Conservation (phyloP, 2,329 filamentous ascomycete genomes). For the Aspergillus ochraceus region DNA sequence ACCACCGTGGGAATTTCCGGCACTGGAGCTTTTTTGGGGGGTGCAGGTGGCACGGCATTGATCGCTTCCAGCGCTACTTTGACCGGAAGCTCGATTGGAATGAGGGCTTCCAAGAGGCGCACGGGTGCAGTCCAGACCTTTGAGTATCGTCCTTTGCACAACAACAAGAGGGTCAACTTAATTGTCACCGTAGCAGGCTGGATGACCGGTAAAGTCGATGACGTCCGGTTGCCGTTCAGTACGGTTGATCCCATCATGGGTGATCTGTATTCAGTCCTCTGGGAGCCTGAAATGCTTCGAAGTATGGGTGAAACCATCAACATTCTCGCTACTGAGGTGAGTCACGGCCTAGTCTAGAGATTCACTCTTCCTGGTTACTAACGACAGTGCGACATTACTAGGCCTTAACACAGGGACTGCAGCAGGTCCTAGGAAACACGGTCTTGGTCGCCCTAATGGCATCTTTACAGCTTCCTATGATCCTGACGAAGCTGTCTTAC, state of each 20-base stretch:
- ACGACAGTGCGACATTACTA: conserved; percentile 37
- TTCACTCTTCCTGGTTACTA: conserved; percentile 18
- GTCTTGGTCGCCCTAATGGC: conserved; percentile 89
- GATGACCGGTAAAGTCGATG: conserved; percentile 98
- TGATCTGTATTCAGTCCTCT: conserved; percentile 92
- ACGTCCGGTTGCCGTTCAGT: conserved; percentile 91
- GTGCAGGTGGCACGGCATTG: conserved; percentile 86
- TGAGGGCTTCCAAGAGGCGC: conserved; percentile 78
- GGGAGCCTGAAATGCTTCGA: conserved; percentile 97
- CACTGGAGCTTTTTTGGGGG: conserved; percentile 84
- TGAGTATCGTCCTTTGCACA: conserved; percentile 93
- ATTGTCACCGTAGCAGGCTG: conserved; percentile 94
- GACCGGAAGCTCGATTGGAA: conserved; percentile 82
- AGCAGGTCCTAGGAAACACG: conserved; percentile 90
- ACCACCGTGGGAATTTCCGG: conserved; percentile 92
- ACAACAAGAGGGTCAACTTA: conserved; percentile 95
- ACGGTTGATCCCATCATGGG: conserved; percentile 98
- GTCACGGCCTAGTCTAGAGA: conserved; percentile 19
- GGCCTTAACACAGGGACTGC: conserved; percentile 92
- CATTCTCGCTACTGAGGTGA: conserved; percentile 92
- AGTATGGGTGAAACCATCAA: conserved; percentile 99
- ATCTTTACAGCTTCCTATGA: conserved; percentile 84
- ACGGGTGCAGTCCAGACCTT: conserved; percentile 94
- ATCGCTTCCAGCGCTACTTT: conserved; percentile 88
- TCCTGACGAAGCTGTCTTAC: conserved; percentile 90